Conservation (phyloP, 1,284 basidiomycete species). For the Cutaneotrichosporon cutaneum region DNA sequence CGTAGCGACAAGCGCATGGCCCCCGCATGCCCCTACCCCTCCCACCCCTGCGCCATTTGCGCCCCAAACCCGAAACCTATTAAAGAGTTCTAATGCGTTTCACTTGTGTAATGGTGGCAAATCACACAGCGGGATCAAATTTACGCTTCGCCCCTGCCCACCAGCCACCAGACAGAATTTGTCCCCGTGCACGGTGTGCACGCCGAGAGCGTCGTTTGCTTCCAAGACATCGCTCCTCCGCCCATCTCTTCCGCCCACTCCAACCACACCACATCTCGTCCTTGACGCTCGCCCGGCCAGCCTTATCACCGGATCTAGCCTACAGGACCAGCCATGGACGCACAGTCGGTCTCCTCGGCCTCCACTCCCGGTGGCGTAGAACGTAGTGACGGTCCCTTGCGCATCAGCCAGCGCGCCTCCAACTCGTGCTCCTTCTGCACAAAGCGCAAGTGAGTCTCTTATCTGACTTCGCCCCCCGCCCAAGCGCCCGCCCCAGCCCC, state of each 20-base stretch:
- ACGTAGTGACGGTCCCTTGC: conserved; percentile 7
- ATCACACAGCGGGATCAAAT: too few relatives aligned
- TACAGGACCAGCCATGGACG: conserved; percentile 1
- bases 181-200: too few relatives aligned
- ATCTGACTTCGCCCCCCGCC: background rate
- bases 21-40: too few relatives aligned
- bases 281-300: conserved; percentile 9
- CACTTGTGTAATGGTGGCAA: too few relatives aligned
- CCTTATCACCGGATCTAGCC: background rate
- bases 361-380: background rate
- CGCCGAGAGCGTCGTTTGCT: too few relatives aligned
- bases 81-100: too few relatives aligned
- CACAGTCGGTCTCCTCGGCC: background rate
- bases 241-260: background rate
- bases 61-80: too few relatives aligned
- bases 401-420: conserved; percentile 26
- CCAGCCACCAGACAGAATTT: too few relatives aligned
- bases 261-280: conserved; percentile 4
- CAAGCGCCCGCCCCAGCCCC: too few relatives aligned
- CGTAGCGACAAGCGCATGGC: too few relatives aligned
- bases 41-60: too few relatives aligned
- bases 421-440: conserved; percentile 28
- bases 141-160: too few relatives aligned
- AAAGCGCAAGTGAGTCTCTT: conserved; percentile 26
- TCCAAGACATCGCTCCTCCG: background rate